A percentile compares a stretch with the other conserved stretches of the same genome.
phyloP scores from a whole-genome alignment of 345 rosid genomes.

The Melastoma malabathricum region DNA sequence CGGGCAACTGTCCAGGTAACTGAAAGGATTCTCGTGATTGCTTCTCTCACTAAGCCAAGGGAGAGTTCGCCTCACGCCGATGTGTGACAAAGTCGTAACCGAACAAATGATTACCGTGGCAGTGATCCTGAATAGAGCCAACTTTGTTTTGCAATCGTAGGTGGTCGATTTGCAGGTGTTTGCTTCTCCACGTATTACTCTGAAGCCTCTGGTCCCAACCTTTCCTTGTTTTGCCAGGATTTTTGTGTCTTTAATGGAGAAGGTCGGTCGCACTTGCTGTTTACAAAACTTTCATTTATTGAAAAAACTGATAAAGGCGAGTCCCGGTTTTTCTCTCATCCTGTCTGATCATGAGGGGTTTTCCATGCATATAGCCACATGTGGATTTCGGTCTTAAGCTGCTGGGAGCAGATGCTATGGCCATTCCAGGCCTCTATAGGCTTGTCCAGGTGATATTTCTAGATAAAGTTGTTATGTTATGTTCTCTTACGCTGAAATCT shows the following conservation, averaged over 20 bases:
- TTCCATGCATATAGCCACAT: slow-evolving; percentile 75
- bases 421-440: slow-evolving; percentile 80
- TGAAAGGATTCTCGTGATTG: background rate
- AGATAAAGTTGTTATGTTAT: background rate
- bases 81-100: no score
- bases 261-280: no score
- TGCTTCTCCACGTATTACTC: slow-evolving; percentile 83
- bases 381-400: slow-evolving; percentile 86
- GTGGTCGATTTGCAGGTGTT: slow-evolving; percentile 88
- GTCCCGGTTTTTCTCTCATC: no score
- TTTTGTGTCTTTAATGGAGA: slow-evolving; percentile 80
- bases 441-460: slow-evolving; percentile 53
- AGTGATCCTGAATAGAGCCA: background rate
- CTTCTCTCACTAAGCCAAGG: slow-evolving; percentile 4
- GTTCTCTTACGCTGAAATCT: no score
- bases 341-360: no score
- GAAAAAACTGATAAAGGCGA: no score
- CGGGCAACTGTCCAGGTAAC: slow-evolving; percentile 74
- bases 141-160: slow-evolving; percentile 24
- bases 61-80: background rate
- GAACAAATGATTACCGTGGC: no score
- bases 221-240: slow-evolving; percentile 96
- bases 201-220: slow-evolving; percentile 78
- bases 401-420: slow-evolving; percentile 84
- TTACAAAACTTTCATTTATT: no score